Conservation (phyloP, 768 basidiomycete genomes). For the Gloeophyllum trabeum region DNA sequence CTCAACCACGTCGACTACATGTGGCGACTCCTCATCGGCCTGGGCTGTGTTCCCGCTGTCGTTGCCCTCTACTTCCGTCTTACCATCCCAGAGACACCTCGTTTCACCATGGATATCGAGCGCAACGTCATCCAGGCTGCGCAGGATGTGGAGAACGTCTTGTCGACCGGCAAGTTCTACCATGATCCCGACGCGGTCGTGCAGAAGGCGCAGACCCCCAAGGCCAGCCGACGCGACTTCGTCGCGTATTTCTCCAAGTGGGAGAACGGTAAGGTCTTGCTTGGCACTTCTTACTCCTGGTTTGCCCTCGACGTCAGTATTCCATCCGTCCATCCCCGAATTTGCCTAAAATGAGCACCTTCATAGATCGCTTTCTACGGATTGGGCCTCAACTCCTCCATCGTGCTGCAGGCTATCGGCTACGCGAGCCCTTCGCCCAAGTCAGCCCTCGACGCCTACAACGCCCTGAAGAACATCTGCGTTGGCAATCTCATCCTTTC, state of each 20-base stretch:
- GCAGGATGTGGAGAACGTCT: constrained; percentile 60
- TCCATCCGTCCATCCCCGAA: not conserved
- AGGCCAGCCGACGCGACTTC: constrained; percentile 63
- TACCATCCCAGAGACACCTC: constrained; percentile 87
- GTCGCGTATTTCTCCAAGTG: constrained; percentile 51
- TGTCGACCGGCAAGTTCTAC: constrained; percentile 34
- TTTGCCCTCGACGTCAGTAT: constrained; percentile 70
- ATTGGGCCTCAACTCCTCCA: constrained; percentile 72
- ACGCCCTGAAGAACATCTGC: constrained; percentile 50
- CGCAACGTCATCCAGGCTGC: constrained; percentile 69
- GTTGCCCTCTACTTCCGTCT: constrained; percentile 87
- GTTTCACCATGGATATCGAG: constrained; percentile 88
- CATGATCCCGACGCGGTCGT: constrained; percentile 45
- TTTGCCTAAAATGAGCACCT: not conserved
- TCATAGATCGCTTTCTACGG: constrained; percentile 78
- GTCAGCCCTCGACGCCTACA: constrained; percentile 32
- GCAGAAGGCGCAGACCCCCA: constrained; percentile 58
- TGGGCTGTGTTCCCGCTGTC: constrained; percentile 73
- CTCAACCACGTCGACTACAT: constrained; percentile 53
- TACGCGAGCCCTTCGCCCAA: constrained; percentile 39
- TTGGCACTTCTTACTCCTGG: constrained; percentile 79
- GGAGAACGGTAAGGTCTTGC: constrained; percentile 69
- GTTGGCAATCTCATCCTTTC: constrained; percentile 72
- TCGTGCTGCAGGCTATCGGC: constrained; percentile 65
- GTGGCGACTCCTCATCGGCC: constrained; percentile 84